Evolutionary conservation across 495 filamentous ascomycete species (phyloP).

Genomic region (Neurospora pannonica): DNA sequence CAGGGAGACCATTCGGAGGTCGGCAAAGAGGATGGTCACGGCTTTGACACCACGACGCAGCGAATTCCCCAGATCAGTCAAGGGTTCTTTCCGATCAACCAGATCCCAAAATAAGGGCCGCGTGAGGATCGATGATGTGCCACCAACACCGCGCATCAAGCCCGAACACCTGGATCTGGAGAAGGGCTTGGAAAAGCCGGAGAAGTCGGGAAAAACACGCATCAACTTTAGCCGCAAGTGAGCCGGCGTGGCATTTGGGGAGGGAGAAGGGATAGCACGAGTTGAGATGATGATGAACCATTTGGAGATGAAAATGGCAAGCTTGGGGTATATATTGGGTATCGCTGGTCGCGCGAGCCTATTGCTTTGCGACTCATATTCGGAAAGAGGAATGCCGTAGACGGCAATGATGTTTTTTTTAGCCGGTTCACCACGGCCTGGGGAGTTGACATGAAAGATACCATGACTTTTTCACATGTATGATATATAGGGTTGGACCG

Average conservation of each 20-base stretch:
- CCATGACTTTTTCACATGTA: conserved; percentile 15
- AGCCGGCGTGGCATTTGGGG: background rate
- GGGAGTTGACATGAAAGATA: conserved; percentile 6
- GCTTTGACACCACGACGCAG: conserved; percentile 44
- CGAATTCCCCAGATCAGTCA: conserved; percentile 45
- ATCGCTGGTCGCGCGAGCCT: background rate
- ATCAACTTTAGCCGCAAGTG: conserved; percentile 26
- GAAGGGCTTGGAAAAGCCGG: conserved; percentile 34
- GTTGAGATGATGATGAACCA: background rate
- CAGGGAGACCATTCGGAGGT: conserved; percentile 41
- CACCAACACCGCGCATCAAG: conserved; percentile 38
- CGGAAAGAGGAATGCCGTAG: background rate
- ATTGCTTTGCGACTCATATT: background rate
- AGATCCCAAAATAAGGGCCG: conserved; percentile 16
- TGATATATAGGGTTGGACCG: conserved; percentile 14
- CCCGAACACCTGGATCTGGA: conserved; percentile 36
- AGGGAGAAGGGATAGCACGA: background rate
- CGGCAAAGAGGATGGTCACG: conserved; percentile 42
- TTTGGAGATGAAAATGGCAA: background rate
- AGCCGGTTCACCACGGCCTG: conserved; percentile 4
- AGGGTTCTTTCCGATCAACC: conserved; percentile 21
- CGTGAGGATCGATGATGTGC: conserved; percentile 36
- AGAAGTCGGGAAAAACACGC: conserved; percentile 20
- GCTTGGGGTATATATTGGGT: background rate
- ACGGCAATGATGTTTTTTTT: background rate